Conservation (phyloP, 2,329 filamentous ascomycete genomes). For the Chaetomium olivaceum region DNA sequence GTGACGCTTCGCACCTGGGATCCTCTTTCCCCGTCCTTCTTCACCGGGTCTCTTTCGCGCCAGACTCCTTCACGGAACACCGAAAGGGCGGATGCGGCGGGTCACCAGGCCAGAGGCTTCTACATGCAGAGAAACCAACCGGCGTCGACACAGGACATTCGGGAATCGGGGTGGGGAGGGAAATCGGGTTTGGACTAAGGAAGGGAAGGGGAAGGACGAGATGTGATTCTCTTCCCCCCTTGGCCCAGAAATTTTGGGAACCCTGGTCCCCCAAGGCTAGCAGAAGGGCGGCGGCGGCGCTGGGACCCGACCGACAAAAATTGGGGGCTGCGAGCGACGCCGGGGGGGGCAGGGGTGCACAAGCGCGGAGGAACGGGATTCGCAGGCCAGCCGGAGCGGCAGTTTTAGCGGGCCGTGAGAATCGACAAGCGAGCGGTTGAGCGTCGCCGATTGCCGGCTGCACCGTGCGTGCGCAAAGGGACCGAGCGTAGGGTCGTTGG, state of each 20-base stretch:
- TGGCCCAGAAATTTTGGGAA: constrained; percentile 17
- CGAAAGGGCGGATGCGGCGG: constrained; percentile 30
- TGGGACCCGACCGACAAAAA: constrained; percentile 22
- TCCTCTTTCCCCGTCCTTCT: constrained; percentile 10
- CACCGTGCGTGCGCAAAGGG: constrained; percentile 19
- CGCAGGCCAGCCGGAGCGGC: constrained; percentile 26
- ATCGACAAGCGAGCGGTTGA: constrained; percentile 20
- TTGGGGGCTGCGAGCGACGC: constrained; percentile 26
- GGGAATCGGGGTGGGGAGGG: constrained; percentile 9
- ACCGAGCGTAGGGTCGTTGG: constrained; percentile 12
- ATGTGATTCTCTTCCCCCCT: constrained; percentile 16
- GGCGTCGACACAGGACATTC: constrained; percentile 23
- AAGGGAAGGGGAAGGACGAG: constrained; percentile 2
- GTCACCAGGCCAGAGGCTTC: constrained; percentile 24
- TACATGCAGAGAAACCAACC: constrained; percentile 30
- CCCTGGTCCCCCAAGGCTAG: constrained; percentile 13
- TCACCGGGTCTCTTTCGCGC: constrained; percentile 19
- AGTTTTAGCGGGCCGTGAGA: constrained; percentile 28
- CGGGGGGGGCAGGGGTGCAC: constrained; percentile 14
- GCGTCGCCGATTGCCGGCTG: constrained; percentile 17
- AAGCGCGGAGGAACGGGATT: constrained; percentile 26
- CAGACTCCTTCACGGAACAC: constrained; percentile 32
- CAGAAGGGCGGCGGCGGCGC: neutral
- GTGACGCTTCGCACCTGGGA: neutral
- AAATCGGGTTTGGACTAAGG: constrained; percentile 1